phyloP scores from a whole-genome alignment of 179 eudicot species.

The Actinidia polygama region DNA sequence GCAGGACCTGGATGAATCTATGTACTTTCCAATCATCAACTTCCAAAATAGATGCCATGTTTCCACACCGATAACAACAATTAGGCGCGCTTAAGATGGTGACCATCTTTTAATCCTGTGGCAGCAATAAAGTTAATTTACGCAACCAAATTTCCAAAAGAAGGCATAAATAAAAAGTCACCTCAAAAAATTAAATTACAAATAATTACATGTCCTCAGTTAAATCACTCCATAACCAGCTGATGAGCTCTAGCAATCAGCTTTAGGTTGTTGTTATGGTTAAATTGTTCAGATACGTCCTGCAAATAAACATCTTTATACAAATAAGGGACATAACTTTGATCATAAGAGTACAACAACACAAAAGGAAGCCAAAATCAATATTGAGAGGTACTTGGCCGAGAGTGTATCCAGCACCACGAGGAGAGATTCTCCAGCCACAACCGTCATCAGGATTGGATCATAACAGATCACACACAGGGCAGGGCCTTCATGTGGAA shows the following conservation, averaged over 20 bases:
- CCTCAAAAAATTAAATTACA: neutral
- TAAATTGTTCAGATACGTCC: constrained; percentile 99
- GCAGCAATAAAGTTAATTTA: neutral
- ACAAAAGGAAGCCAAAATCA: neutral
- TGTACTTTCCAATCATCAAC: too few relatives aligned
- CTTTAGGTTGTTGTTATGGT: constrained; percentile 84
- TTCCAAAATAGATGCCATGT: too few relatives aligned
- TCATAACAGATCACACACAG: constrained; percentile 99
- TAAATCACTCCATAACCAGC: constrained; percentile 97
- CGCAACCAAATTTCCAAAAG: neutral
- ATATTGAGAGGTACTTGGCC: constrained; percentile 61
- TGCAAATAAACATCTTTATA: constrained; percentile 26
- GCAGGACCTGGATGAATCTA: too few relatives aligned
- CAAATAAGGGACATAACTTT: neutral
- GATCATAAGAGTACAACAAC: neutral
- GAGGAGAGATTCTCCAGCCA: constrained; percentile 99
- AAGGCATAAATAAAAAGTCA: neutral
- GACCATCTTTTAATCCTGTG: constrained; percentile 41
- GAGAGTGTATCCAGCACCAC: constrained; percentile 99
- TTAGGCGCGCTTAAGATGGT: constrained; percentile 35
- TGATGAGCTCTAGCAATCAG: constrained; percentile 99
- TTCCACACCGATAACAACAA: constrained; percentile 6
- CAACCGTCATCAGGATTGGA: constrained; percentile 98
- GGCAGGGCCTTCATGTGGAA: constrained; percentile 98
- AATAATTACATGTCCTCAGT: constrained; percentile 88